Conservation (phyloP, 257 asterid species). For the Galeopsis tetrahit region DNA sequence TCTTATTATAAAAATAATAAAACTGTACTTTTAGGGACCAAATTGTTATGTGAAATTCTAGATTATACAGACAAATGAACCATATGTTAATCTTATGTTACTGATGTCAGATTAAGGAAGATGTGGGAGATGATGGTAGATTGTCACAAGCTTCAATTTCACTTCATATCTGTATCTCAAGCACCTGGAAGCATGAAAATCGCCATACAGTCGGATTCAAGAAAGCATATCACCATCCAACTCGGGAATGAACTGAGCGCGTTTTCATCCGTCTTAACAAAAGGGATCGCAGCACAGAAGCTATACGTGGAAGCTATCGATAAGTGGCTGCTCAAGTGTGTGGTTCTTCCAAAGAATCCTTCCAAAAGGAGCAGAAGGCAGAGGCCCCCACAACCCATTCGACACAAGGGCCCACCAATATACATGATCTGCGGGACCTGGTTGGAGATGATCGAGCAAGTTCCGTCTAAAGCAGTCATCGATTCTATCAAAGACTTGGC, state of each 20-base stretch:
- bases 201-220: conserved; percentile 61
- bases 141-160: conserved; percentile 86
- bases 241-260: conserved; percentile 62
- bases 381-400: conserved; percentile 56
- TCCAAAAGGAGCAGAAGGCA: conserved; percentile 66
- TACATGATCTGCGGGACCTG: conserved; percentile 78
- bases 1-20: too few relatives aligned
- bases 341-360: conserved; percentile 51
- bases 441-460: conserved; percentile 60
- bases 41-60: neutral
- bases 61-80: neutral
- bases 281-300: conserved; percentile 83
- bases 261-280: conserved; percentile 64
- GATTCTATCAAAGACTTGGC: conserved; percentile 75
- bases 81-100: conserved; percentile 8
- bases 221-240: conserved; percentile 55
- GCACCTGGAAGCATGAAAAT: conserved; percentile 58
- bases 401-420: conserved; percentile 88
- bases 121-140: conserved; percentile 93
- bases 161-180: conserved; percentile 64
- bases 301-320: conserved; percentile 73
- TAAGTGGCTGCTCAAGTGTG: conserved; percentile 88
- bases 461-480: conserved; percentile 66
- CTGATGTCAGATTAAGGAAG: conserved; percentile 63
- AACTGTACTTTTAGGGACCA: neutral